phyloP scores from a whole-genome alignment of 2,329 filamentous ascomycete genomes.

The Aspergillaceae sp. region DNA sequence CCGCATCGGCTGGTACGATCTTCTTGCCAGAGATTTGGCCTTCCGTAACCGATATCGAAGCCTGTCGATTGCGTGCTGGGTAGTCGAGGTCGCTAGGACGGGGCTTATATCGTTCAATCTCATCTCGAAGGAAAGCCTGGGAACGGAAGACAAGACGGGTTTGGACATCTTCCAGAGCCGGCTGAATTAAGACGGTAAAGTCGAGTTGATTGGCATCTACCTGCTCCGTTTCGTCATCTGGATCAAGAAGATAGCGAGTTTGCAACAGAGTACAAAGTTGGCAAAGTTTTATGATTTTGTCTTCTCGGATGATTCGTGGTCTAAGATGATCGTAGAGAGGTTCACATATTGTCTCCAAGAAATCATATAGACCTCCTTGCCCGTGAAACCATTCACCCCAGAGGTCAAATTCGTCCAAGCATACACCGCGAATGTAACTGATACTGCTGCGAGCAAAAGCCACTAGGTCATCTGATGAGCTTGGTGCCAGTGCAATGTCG shows the following conservation, averaged over 20 bases:
- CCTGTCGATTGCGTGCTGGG: conserved; percentile 44
- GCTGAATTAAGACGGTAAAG: conserved; percentile 54
- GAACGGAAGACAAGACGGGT: conserved; percentile 59
- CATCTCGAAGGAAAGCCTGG: conserved; percentile 54
- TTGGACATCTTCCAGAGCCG: conserved; percentile 59
- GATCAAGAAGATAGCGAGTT: conserved; percentile 55
- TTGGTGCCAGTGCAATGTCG: conserved; percentile 50
- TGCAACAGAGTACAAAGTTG: conserved; percentile 59
- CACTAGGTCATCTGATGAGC: conserved; percentile 55
- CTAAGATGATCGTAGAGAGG: conserved; percentile 59
- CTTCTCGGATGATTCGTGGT: conserved; percentile 58
- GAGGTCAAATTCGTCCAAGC: conserved; percentile 58
- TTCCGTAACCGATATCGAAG: conserved; percentile 33
- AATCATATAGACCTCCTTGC: conserved; percentile 55
- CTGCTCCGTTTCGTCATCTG: conserved; percentile 46
- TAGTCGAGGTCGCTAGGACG: conserved; percentile 59
- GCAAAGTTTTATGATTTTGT: conserved; percentile 56
- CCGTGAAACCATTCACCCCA: conserved; percentile 61
- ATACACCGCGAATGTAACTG: conserved; percentile 57
- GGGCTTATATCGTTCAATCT: conserved; percentile 58
- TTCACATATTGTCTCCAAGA: conserved; percentile 58
- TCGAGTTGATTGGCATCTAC: conserved; percentile 48
- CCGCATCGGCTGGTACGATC: conserved; percentile 31
- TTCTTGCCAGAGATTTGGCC: conserved; percentile 49
- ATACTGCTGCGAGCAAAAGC: conserved; percentile 57